Conservation (phyloP, 1,284 basidiomycete genomes). For the Ceratobasidium papillatum region DNA sequence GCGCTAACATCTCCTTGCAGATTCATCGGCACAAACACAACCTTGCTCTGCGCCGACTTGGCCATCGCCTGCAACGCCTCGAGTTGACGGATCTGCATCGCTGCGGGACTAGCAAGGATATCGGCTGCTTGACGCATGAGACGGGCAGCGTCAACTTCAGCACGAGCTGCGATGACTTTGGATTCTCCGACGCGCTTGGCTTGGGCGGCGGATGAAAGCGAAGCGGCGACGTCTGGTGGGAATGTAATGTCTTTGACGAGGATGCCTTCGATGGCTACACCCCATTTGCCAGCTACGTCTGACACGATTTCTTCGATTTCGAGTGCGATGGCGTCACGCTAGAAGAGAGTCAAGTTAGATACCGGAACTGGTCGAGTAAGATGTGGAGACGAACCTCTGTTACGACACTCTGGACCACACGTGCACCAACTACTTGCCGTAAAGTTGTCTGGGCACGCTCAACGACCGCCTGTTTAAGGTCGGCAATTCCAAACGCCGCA, state of each 20-base stretch:
- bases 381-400: slow-evolving; percentile 52
- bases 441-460: slow-evolving; percentile 97
- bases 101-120: slow-evolving; percentile 90
- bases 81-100: slow-evolving; percentile 96
- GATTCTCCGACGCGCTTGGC: slow-evolving; percentile 94
- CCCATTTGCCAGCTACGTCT: slow-evolving; percentile 89
- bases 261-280: slow-evolving; percentile 93
- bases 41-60: slow-evolving; percentile 82
- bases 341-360: slow-evolving; percentile 57
- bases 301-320: slow-evolving; percentile 96
- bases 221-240: slow-evolving; percentile 89
- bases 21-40: slow-evolving; percentile 94
- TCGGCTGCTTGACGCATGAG: slow-evolving; percentile 95
- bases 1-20: slow-evolving; percentile 75
- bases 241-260: slow-evolving; percentile 87
- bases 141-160: slow-evolving; percentile 89
- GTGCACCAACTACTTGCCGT: slow-evolving; percentile 92
- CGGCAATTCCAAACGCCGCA: slow-evolving; percentile 90
- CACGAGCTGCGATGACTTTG: slow-evolving; percentile 95
- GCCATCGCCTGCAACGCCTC: slow-evolving; percentile 82
- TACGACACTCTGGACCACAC: slow-evolving; percentile 82
- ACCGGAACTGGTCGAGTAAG: slow-evolving; percentile 51
- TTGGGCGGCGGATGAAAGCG: slow-evolving; percentile 91
- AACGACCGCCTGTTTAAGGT: slow-evolving; percentile 85
- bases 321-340: slow-evolving; percentile 94